Evolutionary conservation across 768 basidiomycete genomes (phyloP).

Genomic region (Pleurotus djamor): DNA sequence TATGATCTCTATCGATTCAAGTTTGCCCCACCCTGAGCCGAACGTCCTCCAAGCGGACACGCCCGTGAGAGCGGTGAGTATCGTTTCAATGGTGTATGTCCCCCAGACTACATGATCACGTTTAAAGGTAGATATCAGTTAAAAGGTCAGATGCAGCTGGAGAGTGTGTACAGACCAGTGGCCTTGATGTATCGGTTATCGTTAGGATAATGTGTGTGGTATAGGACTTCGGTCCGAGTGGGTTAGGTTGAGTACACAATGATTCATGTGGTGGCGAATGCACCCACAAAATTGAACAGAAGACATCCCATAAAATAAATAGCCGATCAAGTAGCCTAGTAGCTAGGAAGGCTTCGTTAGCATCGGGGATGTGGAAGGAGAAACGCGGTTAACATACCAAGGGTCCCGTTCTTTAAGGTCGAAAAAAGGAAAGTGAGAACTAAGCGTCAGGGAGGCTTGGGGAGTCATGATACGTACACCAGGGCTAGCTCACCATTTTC

Average conservation of each 20-base stretch:
- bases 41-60: conserved; percentile 14
- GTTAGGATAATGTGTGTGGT: not conserved
- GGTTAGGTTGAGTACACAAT: not conserved
- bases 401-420: not conserved
- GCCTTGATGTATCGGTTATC: not conserved
- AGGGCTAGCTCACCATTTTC: too few relatives aligned
- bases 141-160: too few relatives aligned
- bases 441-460: too few relatives aligned
- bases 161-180: not conserved
- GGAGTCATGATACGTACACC: too few relatives aligned
- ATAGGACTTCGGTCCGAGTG: not conserved
- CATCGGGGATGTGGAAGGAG: too few relatives aligned
- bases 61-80: conserved; percentile 12
- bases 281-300: not conserved
- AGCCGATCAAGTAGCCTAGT: not conserved
- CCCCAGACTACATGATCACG: conserved; percentile 11
- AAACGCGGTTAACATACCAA: not conserved
- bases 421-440: too few relatives aligned
- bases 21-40: conserved; percentile 15
- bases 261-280: not conserved
- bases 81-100: conserved; percentile 12
- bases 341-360: not conserved
- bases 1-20: conserved; percentile 5
- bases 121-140: not conserved
- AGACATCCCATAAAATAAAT: conserved; percentile 15